These are phyloP conservation scores for Bacterosira constricta DNA, from an alignment of 108 stramenopile genomes.

Conservation along the genomic window DNA sequence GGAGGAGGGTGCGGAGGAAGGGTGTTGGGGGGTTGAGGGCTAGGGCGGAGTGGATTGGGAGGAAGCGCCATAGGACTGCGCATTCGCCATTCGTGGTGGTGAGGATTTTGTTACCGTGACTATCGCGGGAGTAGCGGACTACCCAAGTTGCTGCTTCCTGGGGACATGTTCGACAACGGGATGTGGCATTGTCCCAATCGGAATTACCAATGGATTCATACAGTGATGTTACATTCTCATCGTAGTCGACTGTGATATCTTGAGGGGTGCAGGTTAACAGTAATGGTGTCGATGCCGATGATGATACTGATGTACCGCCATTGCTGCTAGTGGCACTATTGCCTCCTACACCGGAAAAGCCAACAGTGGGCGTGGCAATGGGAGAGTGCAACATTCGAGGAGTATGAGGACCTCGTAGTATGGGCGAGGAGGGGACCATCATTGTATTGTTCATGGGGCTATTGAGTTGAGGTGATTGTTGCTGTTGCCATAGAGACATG, in stretches of 20 bases:
- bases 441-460: background rate
- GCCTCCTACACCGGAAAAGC: background rate
- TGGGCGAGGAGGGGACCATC: background rate
- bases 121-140: background rate
- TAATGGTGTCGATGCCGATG: too few relatives aligned
- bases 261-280: background rate
- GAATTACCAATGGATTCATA: constrained; percentile 3
- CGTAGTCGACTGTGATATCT: background rate
- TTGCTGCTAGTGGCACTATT: background rate
- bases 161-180: background rate
- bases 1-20: constrained; percentile 62
- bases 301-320: background rate
- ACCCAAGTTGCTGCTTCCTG: background rate
- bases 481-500: too few relatives aligned
- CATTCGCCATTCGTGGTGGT: too few relatives aligned
- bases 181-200: background rate
- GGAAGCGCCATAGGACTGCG: background rate
- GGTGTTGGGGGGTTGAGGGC: constrained; percentile 71
- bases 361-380: background rate
- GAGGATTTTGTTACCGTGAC: background rate
- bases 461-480: background rate
- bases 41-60: constrained; percentile 75
- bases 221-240: background rate
- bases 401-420: background rate
- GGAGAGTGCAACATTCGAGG: background rate